Conservation (phyloP, 208 protist genomes). For the Leishmania arabica region DNA sequence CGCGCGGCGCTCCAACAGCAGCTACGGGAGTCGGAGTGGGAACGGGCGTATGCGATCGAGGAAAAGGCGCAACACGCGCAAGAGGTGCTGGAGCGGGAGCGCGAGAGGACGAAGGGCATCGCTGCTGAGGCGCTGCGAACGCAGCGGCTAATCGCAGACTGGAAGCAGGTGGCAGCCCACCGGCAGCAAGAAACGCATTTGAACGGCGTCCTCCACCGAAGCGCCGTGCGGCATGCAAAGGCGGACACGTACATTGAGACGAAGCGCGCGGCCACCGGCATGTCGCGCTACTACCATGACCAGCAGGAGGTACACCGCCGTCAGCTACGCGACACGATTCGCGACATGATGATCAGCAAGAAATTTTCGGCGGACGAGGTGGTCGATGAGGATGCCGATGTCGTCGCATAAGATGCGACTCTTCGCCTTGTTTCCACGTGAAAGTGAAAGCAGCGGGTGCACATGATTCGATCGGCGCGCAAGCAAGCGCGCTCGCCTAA, state of each 20-base stretch:
- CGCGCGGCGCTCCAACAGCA: not conserved
- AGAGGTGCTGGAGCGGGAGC: constrained; percentile 1
- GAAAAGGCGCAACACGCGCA: not conserved
- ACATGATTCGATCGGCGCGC: not conserved
- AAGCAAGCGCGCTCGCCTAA: too few species aligned
- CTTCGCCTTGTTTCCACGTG: not conserved
- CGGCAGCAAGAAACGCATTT: not conserved
- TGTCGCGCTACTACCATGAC: constrained; percentile 10
- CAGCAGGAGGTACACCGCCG: constrained; percentile 14
- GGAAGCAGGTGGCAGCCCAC: constrained; percentile 1
- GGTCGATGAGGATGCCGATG: not conserved
- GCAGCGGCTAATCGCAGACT: not conserved
- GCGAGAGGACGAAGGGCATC: not conserved
- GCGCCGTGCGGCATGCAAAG: constrained; percentile 1
- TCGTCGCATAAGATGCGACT: not conserved
- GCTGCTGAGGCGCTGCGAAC: not conserved
- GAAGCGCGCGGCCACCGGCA: not conserved
- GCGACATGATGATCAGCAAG: constrained; percentile 3
- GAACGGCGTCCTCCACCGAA: not conserved
- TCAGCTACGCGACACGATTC: constrained; percentile 4
- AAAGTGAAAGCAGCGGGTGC: not conserved
- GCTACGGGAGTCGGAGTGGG: not conserved
- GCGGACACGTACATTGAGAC: constrained; percentile 8
- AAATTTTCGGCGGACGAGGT: not conserved
- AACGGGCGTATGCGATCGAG: not conserved